Evolutionary conservation across 1,284 basidiomycete genomes (phyloP).

Genomic region (Ustilago cynodontis): DNA sequence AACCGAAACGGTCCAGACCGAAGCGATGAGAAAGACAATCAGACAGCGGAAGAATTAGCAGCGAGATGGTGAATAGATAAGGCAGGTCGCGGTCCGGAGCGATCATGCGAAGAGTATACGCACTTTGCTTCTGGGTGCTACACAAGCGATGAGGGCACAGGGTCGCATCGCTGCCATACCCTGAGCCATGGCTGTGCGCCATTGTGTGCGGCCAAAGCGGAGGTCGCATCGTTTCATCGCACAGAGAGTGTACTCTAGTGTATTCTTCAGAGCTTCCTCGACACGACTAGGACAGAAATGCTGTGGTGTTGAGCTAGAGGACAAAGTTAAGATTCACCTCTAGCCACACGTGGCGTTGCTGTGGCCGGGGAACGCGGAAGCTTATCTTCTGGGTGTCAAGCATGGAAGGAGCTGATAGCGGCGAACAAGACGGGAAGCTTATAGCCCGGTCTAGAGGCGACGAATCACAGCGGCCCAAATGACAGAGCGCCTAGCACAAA

Average conservation of each 20-base stretch:
- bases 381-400: conserved; percentile 26
- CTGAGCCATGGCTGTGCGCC: neutral
- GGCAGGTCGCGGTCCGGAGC: neutral
- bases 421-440: neutral
- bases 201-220: conserved; percentile 26
- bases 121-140: conserved; percentile 9
- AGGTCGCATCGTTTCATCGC: conserved; percentile 9
- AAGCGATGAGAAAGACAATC: neutral
- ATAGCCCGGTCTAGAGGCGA: neutral
- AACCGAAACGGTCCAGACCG: conserved; percentile 2
- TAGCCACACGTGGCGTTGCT: neutral
- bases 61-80: neutral
- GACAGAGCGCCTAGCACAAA: conserved; percentile 8
- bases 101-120: neutral
- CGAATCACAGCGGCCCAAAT: conserved; percentile 2
- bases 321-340: neutral
- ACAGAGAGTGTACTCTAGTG: neutral
- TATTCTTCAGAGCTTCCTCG: neutral
- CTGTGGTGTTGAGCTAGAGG: neutral
- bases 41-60: neutral
- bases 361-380: neutral
- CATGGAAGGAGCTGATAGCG: neutral
- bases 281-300: neutral
- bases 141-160: neutral
- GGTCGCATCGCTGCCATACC: neutral